Evolutionary conservation across 768 basidiomycete species (phyloP).

Genomic region (Podaxis sp.): DNA sequence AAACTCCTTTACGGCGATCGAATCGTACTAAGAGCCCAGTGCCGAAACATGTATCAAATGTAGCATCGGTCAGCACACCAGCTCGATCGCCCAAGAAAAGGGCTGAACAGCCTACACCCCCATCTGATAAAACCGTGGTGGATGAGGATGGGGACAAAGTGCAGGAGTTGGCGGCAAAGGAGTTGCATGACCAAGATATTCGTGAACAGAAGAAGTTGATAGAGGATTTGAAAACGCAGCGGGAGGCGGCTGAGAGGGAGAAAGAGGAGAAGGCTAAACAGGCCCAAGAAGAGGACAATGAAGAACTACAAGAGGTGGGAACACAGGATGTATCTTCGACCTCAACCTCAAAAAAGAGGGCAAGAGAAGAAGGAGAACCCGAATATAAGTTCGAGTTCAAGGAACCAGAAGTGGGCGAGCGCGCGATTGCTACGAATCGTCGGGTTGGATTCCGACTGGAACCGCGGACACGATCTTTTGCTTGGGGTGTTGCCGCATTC

Average conservation of each 20-base stretch:
- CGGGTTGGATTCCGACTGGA: conserved; percentile 59
- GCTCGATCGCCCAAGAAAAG: conserved; percentile 30
- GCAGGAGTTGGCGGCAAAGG: conserved; percentile 57
- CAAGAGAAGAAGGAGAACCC: conserved; percentile 55
- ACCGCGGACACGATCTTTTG: conserved; percentile 71
- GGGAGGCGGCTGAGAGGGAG: conserved; percentile 32
- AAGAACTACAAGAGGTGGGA: conserved; percentile 26
- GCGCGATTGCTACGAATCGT: conserved; percentile 57
- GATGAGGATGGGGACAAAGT: conserved; percentile 63
- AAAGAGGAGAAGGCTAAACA: not conserved
- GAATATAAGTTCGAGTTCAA: conserved; percentile 63
- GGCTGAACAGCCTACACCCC: conserved; percentile 36
- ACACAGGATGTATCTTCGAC: conserved; percentile 37
- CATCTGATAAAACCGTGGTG: conserved; percentile 56
- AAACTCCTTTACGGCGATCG: conserved; percentile 18
- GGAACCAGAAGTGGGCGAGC: conserved; percentile 61
- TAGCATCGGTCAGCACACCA: conserved; percentile 22
- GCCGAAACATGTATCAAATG: conserved; percentile 6
- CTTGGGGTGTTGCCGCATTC: conserved; percentile 85
- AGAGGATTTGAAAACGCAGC: conserved; percentile 64
- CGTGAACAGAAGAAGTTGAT: conserved; percentile 79
- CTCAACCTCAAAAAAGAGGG: conserved; percentile 39
- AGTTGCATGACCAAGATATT: conserved; percentile 70
- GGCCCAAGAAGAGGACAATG: conserved; percentile 23
- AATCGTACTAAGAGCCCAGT: conserved; percentile 22